Percentiles rank a stretch among this genome's conserved stretches.
Evolutionary conservation across 305 asterid species (phyloP).

Genomic region (Fraxinus latifolia): DNA sequence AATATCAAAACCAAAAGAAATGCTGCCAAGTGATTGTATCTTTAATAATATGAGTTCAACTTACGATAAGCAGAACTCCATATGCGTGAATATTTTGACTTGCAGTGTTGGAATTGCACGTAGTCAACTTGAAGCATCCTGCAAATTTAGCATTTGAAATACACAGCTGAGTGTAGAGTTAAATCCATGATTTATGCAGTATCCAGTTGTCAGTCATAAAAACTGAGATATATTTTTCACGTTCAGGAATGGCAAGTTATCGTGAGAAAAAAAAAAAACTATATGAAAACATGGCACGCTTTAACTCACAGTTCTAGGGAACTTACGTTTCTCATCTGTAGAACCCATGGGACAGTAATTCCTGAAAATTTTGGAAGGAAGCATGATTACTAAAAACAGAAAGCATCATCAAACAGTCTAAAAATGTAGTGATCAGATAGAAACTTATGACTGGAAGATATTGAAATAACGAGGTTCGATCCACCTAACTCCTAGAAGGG

Average conservation of each 20-base stretch:
- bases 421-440: not conserved
- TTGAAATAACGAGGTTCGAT: too few relatives aligned
- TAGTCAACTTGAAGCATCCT: conserved; percentile 81
- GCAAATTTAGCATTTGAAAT: conserved; percentile 24
- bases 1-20: conserved; percentile 7
- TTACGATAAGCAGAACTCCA: conserved; percentile 88
- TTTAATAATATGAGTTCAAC: conserved; percentile 24
- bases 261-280: not conserved
- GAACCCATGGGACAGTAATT: conserved; percentile 90
- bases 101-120: conserved; percentile 61
- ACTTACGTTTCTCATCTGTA: conserved; percentile 77
- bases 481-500: too few relatives aligned
- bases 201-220: not conserved
- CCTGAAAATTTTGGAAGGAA: conserved; percentile 43
- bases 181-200: not conserved
- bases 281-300: not conserved
- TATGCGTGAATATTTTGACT: conserved; percentile 88
- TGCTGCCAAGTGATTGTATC: not conserved
- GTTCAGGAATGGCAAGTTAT: not conserved
- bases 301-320: conserved; percentile 19
- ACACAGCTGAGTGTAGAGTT: not conserved
- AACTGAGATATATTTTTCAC: not conserved
- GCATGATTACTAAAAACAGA: conserved; percentile 19
- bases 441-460: not conserved
- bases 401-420: not conserved